phyloP scores from a whole-genome alignment of 2,329 filamentous ascomycete species.

The Fusarium zealandicum region DNA sequence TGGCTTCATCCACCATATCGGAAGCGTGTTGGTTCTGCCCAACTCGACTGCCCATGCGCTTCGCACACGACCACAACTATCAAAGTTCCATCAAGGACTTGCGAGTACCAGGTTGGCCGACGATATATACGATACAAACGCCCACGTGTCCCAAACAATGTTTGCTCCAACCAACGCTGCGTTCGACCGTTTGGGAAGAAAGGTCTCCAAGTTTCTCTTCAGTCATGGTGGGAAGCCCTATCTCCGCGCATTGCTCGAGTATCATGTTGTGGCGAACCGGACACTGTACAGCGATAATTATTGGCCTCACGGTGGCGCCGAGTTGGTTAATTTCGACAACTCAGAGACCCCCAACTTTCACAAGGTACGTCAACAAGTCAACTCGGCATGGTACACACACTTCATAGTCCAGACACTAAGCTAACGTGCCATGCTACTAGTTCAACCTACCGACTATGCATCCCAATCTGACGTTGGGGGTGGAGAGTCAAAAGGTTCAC shows the following conservation, averaged over 20 bases:
- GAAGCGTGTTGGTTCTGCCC: not conserved
- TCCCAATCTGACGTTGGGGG: not conserved
- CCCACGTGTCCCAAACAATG: slow-evolving; percentile 5
- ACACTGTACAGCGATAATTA: not conserved
- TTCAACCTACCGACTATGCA: not conserved
- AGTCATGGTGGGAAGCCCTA: slow-evolving; percentile 3
- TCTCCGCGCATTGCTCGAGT: slow-evolving; percentile 3
- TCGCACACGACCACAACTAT: slow-evolving; percentile 1
- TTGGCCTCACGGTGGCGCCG: slow-evolving; percentile 1
- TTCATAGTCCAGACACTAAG: not conserved
- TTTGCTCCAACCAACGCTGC: slow-evolving; percentile 10
- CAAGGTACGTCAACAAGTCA: not conserved
- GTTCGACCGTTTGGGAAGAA: not conserved
- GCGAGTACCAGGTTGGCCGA: not conserved
- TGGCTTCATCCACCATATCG: slow-evolving; percentile 3
- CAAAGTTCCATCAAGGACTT: not conserved
- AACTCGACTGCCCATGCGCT: slow-evolving; percentile 9
- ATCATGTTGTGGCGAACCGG: slow-evolving; percentile 4
- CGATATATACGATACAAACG: slow-evolving; percentile 1
- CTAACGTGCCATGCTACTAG: not conserved
- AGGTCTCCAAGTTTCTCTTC: not conserved
- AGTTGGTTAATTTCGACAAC: not conserved
- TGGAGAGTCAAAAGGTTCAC: not conserved
- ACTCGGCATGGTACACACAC: not conserved
- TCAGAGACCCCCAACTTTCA: not conserved